phyloP scores from a whole-genome alignment of 352 stramenopile species.

The Phytopythium chamaehyphon region DNA sequence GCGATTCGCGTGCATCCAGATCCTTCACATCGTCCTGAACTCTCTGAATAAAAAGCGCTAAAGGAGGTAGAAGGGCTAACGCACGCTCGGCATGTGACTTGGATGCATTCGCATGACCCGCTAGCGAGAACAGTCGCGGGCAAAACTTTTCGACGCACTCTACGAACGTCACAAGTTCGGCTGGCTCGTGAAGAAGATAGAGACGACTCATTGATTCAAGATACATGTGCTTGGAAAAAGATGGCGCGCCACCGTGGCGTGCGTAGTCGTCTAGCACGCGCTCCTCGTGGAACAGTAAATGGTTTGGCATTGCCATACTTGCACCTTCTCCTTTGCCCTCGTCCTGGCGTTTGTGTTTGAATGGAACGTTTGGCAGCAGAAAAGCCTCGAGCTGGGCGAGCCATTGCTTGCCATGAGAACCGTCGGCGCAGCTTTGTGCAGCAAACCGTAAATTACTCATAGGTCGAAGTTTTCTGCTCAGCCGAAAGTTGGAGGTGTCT shows the following conservation, averaged over 20 bases:
- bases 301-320: constrained; percentile 35
- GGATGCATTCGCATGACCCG: constrained; percentile 26
- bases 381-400: constrained; percentile 71
- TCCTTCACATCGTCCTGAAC: constrained; percentile 11
- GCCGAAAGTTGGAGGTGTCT: constrained; percentile 43
- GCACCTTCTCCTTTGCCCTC: background rate
- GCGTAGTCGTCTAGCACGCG: constrained; percentile 59
- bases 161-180: constrained; percentile 55
- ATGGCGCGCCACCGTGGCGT: constrained; percentile 52
- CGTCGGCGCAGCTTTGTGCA: constrained; percentile 46
- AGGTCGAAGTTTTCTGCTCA: constrained; percentile 70
- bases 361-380: constrained; percentile 46
- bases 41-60: constrained; percentile 37
- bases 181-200: constrained; percentile 70
- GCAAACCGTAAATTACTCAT: constrained; percentile 82
- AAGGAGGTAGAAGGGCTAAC: constrained; percentile 53
- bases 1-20: constrained; percentile 19
- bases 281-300: constrained; percentile 83
- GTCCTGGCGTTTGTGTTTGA: constrained; percentile 22
- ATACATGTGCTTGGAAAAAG: constrained; percentile 87
- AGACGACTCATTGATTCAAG: constrained; percentile 78
- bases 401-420: constrained; percentile 57
- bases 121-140: constrained; percentile 65
- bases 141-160: constrained; percentile 49
- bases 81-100: constrained; percentile 70